Base-by-base conservation (phyloP, 345 rosid species). In the Cardamine occulta region DNA sequence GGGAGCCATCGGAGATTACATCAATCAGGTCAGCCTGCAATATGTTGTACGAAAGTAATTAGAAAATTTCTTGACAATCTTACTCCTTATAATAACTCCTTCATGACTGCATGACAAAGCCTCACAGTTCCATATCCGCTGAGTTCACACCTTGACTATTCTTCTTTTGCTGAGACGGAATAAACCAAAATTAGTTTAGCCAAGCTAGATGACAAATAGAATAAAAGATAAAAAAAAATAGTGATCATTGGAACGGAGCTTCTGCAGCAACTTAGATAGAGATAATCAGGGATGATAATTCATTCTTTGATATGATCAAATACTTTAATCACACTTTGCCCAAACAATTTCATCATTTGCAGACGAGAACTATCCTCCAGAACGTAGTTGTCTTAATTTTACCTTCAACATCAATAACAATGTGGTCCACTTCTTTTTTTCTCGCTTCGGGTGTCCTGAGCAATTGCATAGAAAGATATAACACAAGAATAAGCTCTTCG, bases 41-140 rank as follows among this genome's bases (percentile, higher is more conserved):
- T 32, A 57, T 3, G 11, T 57, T 29, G 10, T 17, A 66, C 8
- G 28, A 21, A 3, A 18, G 31, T 37, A 70, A 60, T 62, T 63
- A 48, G 18, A 57, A 40, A 47, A 26, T 8, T 18, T 39, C 18
- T 37, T 8, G n/a, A 60, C 31, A 57, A 34, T 37, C 69, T 13
- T 40, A 44, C 13, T 49, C 52, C 60, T 34, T 34, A 35, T 26
- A 21, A 4, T 4, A 56, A 12, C 35, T 44, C 60, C 34, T 63
- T n/a, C 51, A 55, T 35, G 65, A 5, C 63, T 55, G 18, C 7
- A 31, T 31, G 52, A 34, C 4, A 47, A 54, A 59, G 37, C 72
- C 89, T 82, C 78, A 89, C 91, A 72, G 45, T 76, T 78, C 65
- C 69, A 63, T 66, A 59, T 81, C 68, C 71, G 26, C 74, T 67